Evolutionary conservation across 2,329 filamentous ascomycete species (phyloP).

Genomic region (Hypoxylon sp.): DNA sequence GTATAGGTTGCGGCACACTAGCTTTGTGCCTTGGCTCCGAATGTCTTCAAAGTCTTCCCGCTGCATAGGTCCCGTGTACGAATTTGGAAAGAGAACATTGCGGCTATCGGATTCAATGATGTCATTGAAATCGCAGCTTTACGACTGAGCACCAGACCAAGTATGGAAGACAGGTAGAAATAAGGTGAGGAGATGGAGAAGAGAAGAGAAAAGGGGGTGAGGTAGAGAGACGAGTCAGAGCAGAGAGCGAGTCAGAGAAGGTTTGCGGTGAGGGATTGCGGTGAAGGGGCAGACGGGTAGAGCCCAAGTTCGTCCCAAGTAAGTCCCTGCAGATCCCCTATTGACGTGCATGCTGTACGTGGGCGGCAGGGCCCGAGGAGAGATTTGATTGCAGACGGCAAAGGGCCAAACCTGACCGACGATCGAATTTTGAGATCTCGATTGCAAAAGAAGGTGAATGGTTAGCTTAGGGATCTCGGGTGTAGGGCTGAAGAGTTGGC

Average conservation of each 20-base stretch:
- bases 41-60: slow-evolving; percentile 7
- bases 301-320: slow-evolving; percentile 16
- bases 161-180: too few species aligned
- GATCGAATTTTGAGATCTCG: slow-evolving; percentile 27
- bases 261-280: not conserved
- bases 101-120: slow-evolving; percentile 17
- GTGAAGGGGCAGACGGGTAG: slow-evolving; percentile 6
- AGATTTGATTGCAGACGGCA: slow-evolving; percentile 8
- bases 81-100: slow-evolving; percentile 4
- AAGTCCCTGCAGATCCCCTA: slow-evolving; percentile 29
- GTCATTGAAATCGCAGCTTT: slow-evolving; percentile 10
- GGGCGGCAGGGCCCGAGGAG: slow-evolving; percentile 1
- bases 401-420: slow-evolving; percentile 14
- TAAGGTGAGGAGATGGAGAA: too few species aligned
- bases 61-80: slow-evolving; percentile 13
- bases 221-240: not conserved
- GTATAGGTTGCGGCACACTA: not conserved
- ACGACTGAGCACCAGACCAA: too few species aligned
- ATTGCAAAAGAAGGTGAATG: too few species aligned
- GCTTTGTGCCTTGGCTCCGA: not conserved
- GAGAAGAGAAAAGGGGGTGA: too few species aligned
- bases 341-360: slow-evolving; percentile 26
- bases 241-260: not conserved
- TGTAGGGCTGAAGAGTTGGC: slow-evolving; percentile 26
- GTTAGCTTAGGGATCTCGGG: not conserved